Evolutionary conservation across 306 rosid genomes (phyloP).

Genomic region (Trifolium dubium): DNA sequence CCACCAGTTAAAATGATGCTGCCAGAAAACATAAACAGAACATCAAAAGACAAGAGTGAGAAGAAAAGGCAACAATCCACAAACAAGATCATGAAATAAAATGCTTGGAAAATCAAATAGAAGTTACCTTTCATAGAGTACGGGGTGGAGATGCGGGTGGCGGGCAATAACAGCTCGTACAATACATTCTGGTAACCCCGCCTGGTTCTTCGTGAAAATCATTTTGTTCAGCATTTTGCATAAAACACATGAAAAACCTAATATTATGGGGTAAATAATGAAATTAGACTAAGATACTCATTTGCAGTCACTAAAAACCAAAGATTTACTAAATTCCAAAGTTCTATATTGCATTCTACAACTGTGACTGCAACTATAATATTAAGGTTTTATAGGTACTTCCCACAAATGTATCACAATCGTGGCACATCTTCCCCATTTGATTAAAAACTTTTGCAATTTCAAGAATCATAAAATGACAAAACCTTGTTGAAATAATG

Average conservation of each 20-base stretch:
- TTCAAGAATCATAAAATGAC: not conserved
- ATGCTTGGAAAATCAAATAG: conserved; percentile 9
- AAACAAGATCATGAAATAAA: not conserved
- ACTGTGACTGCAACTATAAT: no score
- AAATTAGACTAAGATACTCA: conserved; percentile 29
- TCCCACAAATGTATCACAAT: not conserved
- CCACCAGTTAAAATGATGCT: conserved; percentile 97
- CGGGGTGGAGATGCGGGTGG: conserved; percentile 85
- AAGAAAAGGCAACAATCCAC: conserved; percentile 19
- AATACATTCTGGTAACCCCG: conserved; percentile 91
- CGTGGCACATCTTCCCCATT: not conserved
- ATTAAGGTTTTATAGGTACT: no score
- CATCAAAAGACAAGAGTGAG: conserved; percentile 9
- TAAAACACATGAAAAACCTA: not conserved
- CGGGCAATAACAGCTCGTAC: conserved; percentile 84
- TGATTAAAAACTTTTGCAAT: not conserved
- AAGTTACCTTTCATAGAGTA: conserved; percentile 77
- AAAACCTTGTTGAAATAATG: not conserved
- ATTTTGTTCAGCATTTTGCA: conserved; percentile 36
- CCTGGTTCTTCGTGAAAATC: conserved; percentile 86
- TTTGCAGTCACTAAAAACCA: conserved; percentile 21
- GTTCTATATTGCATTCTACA: not conserved
- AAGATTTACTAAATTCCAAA: not conserved
- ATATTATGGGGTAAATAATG: conserved; percentile 16
- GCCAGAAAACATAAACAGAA: conserved; percentile 41